Base-by-base conservation (phyloP, 2,329 filamentous ascomycete species). In the Pezicula carpinea region DNA sequence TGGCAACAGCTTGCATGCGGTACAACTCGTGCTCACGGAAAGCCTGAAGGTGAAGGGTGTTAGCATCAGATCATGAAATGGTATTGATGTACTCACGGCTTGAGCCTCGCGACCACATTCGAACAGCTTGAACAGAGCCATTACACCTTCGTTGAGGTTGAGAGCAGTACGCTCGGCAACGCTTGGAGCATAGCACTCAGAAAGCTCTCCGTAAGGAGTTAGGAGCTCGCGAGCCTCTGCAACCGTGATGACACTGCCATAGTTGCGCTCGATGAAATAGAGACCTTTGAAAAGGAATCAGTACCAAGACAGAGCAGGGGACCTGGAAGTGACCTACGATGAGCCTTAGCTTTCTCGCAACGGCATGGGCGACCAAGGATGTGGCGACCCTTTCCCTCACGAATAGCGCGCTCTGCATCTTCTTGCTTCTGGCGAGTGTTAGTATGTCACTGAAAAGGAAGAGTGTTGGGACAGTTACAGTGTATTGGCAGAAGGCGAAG, bases 401-500 rank as follows among this genome's bases (percentile, higher is more conserved):
- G 53, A 44, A 79, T 65, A 17, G 80, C 81, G 13, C 48, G 55
- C 15, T 69, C 60, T 2, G 81, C 80, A 57, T 80, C 66, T 0
- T 67, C 60, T 26, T 71, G 66, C 11, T 67, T 71, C 77, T 81
- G 51, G 21, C 10, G 14, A 3, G 8, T 15, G 47, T 71, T 44
- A 69, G 59, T 41, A 39, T 8, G 23, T 17, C 14, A 40, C 4
- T 29, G 4, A 3, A 26, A 13, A 21, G 39, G n/a, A 35, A 13
- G n/a, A 23, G 10, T 29, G 13, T 31, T 19, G 23, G 5, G n/a
- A 21, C 23, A 32, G 75, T 68, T 59, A 82, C 80, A 2, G 76
- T 82, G 56, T 71, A 85, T 56, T 85, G 82, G 18, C 73, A 75
- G 54, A 85, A 85, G 0, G 80, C 80, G 57, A 80, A 82, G 0